These are phyloP conservation scores for Micractinium conductrix DNA, from an alignment of 139 green algal species.

Conservation along the genomic window DNA sequence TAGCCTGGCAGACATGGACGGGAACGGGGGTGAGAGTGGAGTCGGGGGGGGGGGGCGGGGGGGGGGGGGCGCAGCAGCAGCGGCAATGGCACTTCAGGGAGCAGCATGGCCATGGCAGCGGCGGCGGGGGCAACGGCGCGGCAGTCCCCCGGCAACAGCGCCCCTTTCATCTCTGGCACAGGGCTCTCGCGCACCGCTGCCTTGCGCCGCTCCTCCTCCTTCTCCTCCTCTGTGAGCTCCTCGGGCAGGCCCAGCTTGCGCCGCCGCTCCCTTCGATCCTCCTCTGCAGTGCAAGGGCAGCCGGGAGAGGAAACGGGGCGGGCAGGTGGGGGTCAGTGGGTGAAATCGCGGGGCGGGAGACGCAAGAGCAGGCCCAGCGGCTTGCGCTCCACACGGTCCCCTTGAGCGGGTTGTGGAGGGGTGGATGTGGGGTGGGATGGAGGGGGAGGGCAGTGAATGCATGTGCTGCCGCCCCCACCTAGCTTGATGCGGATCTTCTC, in stretches of 20 bases:
- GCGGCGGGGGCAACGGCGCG: background rate
- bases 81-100: too few relatives aligned
- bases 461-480: constrained; percentile 37
- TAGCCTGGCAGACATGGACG: constrained; percentile 1
- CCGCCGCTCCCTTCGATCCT: constrained; percentile 86
- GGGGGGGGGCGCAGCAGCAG: background rate
- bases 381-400: too few relatives aligned
- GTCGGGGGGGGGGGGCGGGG: background rate
- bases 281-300: constrained; percentile 59
- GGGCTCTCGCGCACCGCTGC: constrained; percentile 38
- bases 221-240: constrained; percentile 90
- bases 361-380: too few relatives aligned
- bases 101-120: too few relatives aligned
- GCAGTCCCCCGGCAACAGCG: too few relatives aligned
- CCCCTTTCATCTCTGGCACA: too few relatives aligned
- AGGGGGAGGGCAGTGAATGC: too few relatives aligned
- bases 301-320: too few relatives aligned
- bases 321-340: too few relatives aligned
- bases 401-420: too few relatives aligned
- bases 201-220: constrained; percentile 60
- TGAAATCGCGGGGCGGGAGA: too few relatives aligned
- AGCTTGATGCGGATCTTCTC: constrained; percentile 83
- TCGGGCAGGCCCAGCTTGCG: constrained; percentile 88
- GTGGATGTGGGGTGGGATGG: too few relatives aligned
- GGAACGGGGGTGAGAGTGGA: background rate